A percentile compares a stretch with the other conserved stretches of the same genome.
phyloP scores from a whole-genome alignment of 805 yeast species.

The Yarrowia sp. region DNA sequence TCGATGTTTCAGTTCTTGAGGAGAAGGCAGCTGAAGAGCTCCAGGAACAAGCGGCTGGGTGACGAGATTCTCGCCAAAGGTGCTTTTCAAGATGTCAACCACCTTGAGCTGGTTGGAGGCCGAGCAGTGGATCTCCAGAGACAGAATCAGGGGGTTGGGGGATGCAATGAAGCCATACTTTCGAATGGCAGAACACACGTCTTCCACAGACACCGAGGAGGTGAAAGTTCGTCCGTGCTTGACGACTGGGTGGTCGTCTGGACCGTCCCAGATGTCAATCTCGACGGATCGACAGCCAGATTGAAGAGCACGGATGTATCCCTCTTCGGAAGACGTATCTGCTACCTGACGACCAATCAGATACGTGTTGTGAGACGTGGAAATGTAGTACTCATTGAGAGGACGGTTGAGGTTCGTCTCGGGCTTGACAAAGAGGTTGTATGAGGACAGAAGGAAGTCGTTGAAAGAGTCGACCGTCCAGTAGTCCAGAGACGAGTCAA shows the following conservation, averaged over 20 bases:
- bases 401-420: slow-evolving; percentile 65
- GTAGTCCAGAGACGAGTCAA: slow-evolving; percentile 19
- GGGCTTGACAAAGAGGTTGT: slow-evolving; percentile 28
- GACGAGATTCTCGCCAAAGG: slow-evolving; percentile 66
- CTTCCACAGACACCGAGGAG: slow-evolving; percentile 67
- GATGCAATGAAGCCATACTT: slow-evolving; percentile 90
- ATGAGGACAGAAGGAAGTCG: slow-evolving; percentile 51
- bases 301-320: slow-evolving; percentile 83
- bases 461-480: slow-evolving; percentile 50
- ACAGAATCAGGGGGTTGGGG: slow-evolving; percentile 82
- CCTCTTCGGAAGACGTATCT: slow-evolving; percentile 87
- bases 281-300: slow-evolving; percentile 96
- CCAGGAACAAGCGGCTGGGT: slow-evolving; percentile 51
- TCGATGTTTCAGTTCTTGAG: slow-evolving; percentile 70
- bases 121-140: slow-evolving; percentile 85
- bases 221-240: slow-evolving; percentile 91
- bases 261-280: slow-evolving; percentile 91
- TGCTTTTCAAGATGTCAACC: slow-evolving; percentile 59
- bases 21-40: slow-evolving; percentile 65
- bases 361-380: slow-evolving; percentile 95
- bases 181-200: slow-evolving; percentile 74
- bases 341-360: slow-evolving; percentile 86
- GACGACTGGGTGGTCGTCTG: slow-evolving; percentile 76
- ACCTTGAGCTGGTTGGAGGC: slow-evolving; percentile 69
- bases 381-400: slow-evolving; percentile 82